Evolutionary conservation across 768 basidiomycete genomes (phyloP).

Genomic region (Rhodocollybia butyracea): DNA sequence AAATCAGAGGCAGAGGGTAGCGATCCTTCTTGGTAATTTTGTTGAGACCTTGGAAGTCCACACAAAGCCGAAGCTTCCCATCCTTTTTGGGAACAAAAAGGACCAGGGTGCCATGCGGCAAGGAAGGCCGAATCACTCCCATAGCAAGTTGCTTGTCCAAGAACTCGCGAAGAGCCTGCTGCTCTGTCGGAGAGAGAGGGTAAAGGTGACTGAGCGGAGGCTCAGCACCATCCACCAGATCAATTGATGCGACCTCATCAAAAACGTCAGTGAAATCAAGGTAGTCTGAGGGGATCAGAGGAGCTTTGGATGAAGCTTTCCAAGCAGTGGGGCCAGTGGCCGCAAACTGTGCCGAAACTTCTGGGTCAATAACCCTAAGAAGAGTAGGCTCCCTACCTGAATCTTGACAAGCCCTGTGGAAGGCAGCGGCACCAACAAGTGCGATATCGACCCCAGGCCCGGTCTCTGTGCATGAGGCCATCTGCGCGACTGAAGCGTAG

Average conservation of each 20-base stretch:
- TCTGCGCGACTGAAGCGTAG: no score
- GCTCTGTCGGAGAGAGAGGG: constrained; percentile 24
- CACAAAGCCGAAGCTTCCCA: constrained; percentile 18
- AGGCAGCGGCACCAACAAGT: no score
- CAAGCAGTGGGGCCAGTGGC: no score
- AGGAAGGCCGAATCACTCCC: constrained; percentile 32
- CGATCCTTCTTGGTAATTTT: constrained; percentile 30
- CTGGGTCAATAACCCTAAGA: no score
- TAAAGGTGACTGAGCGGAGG: not conserved
- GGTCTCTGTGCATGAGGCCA: no score
- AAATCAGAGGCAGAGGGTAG: constrained; percentile 28
- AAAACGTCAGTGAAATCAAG: not conserved
- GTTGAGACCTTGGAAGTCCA: constrained; percentile 25
- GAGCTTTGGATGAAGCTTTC: not conserved
- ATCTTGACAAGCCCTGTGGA: no score
- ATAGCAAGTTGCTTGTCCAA: constrained; percentile 31
- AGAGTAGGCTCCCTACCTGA: no score
- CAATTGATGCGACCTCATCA: not conserved
- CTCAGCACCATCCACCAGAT: not conserved
- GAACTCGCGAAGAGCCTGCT: constrained; percentile 28
- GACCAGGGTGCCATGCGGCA: constrained; percentile 27
- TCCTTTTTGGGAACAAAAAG: constrained; percentile 21
- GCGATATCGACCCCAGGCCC: no score
- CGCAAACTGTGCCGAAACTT: no score
- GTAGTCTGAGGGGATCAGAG: not conserved